Evolutionary conservation across 2,329 filamentous ascomycete species (phyloP).

Genomic region (Alternaria longipes): DNA sequence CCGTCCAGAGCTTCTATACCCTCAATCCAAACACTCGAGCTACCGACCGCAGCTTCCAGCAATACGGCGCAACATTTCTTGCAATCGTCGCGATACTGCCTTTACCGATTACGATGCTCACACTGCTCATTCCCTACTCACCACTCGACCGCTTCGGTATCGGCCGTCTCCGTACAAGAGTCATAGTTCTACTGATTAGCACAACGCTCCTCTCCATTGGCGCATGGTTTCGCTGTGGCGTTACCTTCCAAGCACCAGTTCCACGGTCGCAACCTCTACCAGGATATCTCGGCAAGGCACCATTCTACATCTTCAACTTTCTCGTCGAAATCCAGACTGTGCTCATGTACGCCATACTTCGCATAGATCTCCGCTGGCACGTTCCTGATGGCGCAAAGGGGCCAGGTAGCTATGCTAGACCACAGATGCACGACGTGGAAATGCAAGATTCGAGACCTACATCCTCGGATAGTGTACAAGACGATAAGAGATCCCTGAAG

Average conservation of each 20-base stretch:
- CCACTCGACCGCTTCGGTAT: conserved; percentile 68
- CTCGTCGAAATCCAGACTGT: conserved; percentile 76
- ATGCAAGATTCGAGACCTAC: conserved; percentile 29
- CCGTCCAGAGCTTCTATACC: conserved; percentile 74
- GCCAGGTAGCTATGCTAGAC: conserved; percentile 41
- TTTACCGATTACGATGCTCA: conserved; percentile 63
- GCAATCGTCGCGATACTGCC: conserved; percentile 73
- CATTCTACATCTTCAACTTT: conserved; percentile 85
- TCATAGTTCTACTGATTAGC: conserved; percentile 69
- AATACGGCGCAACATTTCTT: conserved; percentile 69
- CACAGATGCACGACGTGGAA: conserved; percentile 24
- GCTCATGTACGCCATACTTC: conserved; percentile 69
- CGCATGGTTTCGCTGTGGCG: conserved; percentile 73
- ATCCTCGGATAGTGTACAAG: conserved; percentile 11
- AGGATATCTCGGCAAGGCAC: conserved; percentile 75
- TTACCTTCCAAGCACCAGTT: conserved; percentile 60
- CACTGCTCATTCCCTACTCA: conserved; percentile 58
- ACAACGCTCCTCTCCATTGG: conserved; percentile 71
- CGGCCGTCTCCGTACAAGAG: conserved; percentile 73
- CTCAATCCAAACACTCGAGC: conserved; percentile 60
- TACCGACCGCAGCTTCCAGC: conserved; percentile 70
- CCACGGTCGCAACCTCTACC: conserved; percentile 64
- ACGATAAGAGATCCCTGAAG: not conserved
- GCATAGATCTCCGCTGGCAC: conserved; percentile 80
- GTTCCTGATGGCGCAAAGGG: conserved; percentile 74